Evolutionary conservation across 179 eudicot genomes (phyloP), one percentile per base, ranked within the genome.

Genomic region (Monotropa hypopitys): DNA sequence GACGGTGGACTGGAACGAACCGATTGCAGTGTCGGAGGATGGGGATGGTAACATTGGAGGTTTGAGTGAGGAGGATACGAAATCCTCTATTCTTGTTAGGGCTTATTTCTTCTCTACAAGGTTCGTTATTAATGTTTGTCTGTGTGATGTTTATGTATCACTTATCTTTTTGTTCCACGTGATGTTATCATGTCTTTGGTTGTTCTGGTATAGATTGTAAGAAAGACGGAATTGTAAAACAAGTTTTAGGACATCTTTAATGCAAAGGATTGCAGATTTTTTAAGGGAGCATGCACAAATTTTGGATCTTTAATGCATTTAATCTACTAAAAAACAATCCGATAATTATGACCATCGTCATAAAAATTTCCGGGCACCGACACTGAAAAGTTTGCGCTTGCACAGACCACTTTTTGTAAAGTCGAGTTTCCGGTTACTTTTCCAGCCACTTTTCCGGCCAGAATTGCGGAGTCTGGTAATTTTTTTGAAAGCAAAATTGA

Each of bases 51-150:
- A 38, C 71, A 50, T 16, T 23, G 78, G 73, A 42, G 78, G 42
- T 33, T n/a, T 74, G 40, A 54, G 13, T 12, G 88, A 79, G 66
- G 67, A 59, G 23, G 85, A 80, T 40, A 45, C 78, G 11, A 68
- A 67, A 71, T 50, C 83, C 23, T 47, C 81, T 42, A 88, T 91
- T 79, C 89, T 90, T 76, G 97, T 91, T 75, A 86, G 92, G 80
- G 97, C 97, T 46, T 92, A 80, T 73, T 89, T 92, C 79, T 85
- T 89, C 89, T 92, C 92, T 16, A 92, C 94, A 57, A 90, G 97
- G 97, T 91, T 81, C 35, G 68, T 49, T 13, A 43, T 78, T 43
- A 13, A 4, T 12, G 4, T 65, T 33, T 16, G 16, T 30, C 66
- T 12, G 42, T 28, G 15, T 62, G 16, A 30, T 28, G 20, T 62